These are phyloP conservation scores for Penicillium flavigenum DNA, from an alignment of 495 filamentous ascomycete genomes.

Conservation along the genomic window DNA sequence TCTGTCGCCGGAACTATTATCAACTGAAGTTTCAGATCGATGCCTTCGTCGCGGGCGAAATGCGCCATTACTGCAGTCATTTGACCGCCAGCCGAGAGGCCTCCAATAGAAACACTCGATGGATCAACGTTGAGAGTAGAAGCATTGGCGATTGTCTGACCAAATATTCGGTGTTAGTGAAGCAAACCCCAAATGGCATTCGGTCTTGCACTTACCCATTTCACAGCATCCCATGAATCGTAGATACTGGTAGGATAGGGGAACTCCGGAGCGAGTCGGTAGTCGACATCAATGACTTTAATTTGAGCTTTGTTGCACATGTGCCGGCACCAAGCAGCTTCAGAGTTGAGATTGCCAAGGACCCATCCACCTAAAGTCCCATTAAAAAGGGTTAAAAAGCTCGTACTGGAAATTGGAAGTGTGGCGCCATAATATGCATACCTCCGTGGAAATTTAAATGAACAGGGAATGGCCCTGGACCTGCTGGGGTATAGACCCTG, in stretches of 20 bases:
- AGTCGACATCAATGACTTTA: slow-evolving; percentile 43
- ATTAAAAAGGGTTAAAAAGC: not conserved
- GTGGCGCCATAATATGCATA: not conserved
- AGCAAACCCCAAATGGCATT: not conserved
- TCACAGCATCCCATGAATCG: slow-evolving; percentile 41
- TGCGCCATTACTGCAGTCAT: slow-evolving; percentile 45
- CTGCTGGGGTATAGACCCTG: slow-evolving; percentile 35
- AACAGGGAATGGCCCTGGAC: slow-evolving; percentile 40
- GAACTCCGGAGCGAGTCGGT: slow-evolving; percentile 35
- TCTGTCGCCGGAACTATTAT: slow-evolving; percentile 29
- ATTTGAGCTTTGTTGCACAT: slow-evolving; percentile 44
- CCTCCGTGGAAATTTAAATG: slow-evolving; percentile 48
- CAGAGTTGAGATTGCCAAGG: slow-evolving; percentile 40
- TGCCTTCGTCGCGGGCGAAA: slow-evolving; percentile 44
- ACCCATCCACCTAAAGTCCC: slow-evolving; percentile 41
- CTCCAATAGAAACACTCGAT: slow-evolving; percentile 47
- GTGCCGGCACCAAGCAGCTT: slow-evolving; percentile 40
- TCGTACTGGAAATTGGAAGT: not conserved
- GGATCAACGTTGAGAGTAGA: slow-evolving; percentile 47
- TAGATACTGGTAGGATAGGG: slow-evolving; percentile 33
- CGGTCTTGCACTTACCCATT: slow-evolving; percentile 25
- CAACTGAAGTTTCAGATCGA: slow-evolving; percentile 30
- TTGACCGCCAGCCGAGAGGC: slow-evolving; percentile 46
- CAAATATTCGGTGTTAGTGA: not conserved
- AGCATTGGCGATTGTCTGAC: slow-evolving; percentile 26